Evolutionary conservation across 1,284 basidiomycete genomes (phyloP).

Genomic region (Ustilago vetiveriae): DNA sequence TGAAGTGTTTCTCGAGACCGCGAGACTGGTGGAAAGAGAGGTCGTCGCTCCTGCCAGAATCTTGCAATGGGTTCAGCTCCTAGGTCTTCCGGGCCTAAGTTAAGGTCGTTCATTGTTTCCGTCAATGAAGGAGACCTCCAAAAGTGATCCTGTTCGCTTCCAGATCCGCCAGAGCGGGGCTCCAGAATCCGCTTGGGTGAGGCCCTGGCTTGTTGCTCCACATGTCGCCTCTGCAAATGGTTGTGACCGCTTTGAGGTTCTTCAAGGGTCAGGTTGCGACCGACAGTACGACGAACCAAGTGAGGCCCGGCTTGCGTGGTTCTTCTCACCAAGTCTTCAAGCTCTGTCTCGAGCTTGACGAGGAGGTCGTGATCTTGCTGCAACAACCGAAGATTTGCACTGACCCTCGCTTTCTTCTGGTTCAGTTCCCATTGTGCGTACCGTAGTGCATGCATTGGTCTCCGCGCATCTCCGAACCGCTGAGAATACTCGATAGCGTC

Average conservation of each 20-base stretch:
- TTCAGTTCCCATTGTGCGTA: neutral
- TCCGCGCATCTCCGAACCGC: neutral
- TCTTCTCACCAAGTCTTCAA: neutral
- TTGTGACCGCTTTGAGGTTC: no score
- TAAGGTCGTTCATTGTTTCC: neutral
- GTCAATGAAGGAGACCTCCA: no score
- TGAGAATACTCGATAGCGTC: neutral
- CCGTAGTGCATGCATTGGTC: neutral
- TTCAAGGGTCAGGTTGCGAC: no score
- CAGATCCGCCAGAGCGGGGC: no score
- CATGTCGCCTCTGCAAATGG: no score
- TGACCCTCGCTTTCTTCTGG: neutral
- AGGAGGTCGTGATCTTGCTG: neutral
- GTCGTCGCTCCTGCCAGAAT: neutral
- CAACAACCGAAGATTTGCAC: neutral
- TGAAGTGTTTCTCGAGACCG: neutral
- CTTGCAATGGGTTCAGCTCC: neutral
- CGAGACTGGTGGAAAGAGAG: neutral
- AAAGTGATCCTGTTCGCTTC: no score
- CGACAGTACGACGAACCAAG: neutral
- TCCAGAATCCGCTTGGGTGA: no score
- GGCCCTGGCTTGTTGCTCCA: no score
- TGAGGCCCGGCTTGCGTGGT: neutral
- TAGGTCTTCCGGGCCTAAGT: neutral
- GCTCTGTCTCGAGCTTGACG: conserved; percentile 3